Conservation (phyloP, 225 moss, liverwort and hornwort genomes). For the Climacium dendroides region DNA sequence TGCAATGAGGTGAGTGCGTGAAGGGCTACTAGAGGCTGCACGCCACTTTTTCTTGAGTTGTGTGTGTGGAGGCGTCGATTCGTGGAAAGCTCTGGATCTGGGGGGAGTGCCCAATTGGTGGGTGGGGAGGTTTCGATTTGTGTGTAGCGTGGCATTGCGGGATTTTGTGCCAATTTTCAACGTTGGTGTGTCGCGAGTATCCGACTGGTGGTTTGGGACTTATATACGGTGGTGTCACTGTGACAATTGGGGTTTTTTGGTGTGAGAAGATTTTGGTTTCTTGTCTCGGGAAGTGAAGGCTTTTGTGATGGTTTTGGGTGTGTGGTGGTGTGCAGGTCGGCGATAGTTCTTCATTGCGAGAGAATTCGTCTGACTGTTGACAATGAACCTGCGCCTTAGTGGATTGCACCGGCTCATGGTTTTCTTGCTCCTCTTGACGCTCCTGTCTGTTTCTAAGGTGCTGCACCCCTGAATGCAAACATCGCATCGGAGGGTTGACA, state of each 20-base stretch:
- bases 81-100: background rate
- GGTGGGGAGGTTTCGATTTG: background rate
- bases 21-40: background rate
- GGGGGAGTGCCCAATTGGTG: background rate
- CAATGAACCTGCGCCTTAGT: conserved; percentile 26
- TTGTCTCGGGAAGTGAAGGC: background rate
- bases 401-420: conserved; percentile 45
- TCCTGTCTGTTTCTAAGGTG: conserved; percentile 14
- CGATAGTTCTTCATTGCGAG: background rate
- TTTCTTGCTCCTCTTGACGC: conserved; percentile 29
- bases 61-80: background rate
- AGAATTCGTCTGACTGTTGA: background rate
- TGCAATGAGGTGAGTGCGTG: background rate
- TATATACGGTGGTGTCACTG: background rate
- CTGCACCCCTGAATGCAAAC: background rate
- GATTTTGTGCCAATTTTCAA: background rate
- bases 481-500: background rate
- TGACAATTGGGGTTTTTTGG: background rate
- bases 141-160: background rate
- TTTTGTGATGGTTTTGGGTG: background rate
- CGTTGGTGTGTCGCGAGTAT: background rate
- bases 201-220: background rate
- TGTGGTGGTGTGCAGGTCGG: background rate
- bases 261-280: background rate
- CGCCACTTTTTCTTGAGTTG: background rate